Evolutionary conservation across 768 basidiomycete species (phyloP).

Genomic region (Lactifluus pinguis): DNA sequence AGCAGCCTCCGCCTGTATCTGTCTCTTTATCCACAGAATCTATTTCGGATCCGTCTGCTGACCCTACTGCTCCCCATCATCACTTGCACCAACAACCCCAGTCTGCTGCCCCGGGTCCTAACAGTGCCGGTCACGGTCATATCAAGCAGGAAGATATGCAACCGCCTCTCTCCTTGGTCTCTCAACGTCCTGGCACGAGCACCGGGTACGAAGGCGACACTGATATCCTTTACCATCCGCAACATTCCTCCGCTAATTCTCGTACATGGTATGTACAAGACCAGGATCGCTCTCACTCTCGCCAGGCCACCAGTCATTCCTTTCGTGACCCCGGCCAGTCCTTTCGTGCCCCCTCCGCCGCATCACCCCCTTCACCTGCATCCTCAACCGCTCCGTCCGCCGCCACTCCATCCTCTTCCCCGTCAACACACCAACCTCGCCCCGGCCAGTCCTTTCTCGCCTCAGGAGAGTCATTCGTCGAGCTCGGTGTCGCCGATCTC

Average conservation of each 20-base stretch:
- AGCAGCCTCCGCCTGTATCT: slow-evolving; percentile 21
- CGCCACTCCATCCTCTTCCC: slow-evolving; percentile 20
- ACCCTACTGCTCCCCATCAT: neutral
- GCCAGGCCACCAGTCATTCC: slow-evolving; percentile 47
- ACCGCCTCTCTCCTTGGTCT: slow-evolving; percentile 26
- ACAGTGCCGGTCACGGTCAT: slow-evolving; percentile 1
- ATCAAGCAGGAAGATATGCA: slow-evolving; percentile 38
- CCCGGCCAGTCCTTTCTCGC: slow-evolving; percentile 61
- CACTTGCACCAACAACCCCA: slow-evolving; percentile 16
- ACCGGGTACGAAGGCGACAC: slow-evolving; percentile 56
- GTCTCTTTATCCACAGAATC: slow-evolving; percentile 17
- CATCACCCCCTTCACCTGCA: slow-evolving; percentile 33
- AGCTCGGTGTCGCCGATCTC: slow-evolving; percentile 35
- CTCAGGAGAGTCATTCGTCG: slow-evolving; percentile 39
- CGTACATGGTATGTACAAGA: slow-evolving; percentile 34
- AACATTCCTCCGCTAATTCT: slow-evolving; percentile 23
- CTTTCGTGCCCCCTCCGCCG: slow-evolving; percentile 58
- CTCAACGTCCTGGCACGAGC: slow-evolving; percentile 59
- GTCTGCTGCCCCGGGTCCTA: neutral
- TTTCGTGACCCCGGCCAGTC: slow-evolving; percentile 74
- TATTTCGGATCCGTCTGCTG: slow-evolving; percentile 16
- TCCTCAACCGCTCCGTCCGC: slow-evolving; percentile 19
- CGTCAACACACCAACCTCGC: slow-evolving; percentile 25
- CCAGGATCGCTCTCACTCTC: slow-evolving; percentile 30
- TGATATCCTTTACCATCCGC: slow-evolving; percentile 23